Conservation (phyloP, 495 filamentous ascomycete species). For the Xylaria nigripes region DNA sequence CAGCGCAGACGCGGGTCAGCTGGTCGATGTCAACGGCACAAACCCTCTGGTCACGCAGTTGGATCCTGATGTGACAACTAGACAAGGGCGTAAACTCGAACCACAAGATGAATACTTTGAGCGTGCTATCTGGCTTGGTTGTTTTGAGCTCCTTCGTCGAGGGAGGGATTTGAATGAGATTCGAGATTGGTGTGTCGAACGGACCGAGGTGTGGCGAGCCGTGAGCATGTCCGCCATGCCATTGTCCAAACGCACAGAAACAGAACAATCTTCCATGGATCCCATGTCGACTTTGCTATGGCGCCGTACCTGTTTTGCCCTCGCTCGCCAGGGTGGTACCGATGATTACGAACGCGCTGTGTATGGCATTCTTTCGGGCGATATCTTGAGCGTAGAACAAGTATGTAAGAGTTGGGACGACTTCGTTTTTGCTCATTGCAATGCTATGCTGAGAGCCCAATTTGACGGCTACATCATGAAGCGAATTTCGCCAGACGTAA, state of each 20-base stretch:
- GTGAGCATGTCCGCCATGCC: constrained; percentile 53
- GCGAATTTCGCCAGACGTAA: constrained; percentile 36
- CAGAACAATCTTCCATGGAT: constrained; percentile 29
- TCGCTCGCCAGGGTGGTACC: constrained; percentile 58
- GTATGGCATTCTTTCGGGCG: constrained; percentile 79
- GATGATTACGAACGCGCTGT: constrained; percentile 80
- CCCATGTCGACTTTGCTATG: constrained; percentile 55
- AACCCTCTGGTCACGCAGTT: constrained; percentile 74
- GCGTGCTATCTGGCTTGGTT: constrained; percentile 75
- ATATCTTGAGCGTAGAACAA: constrained; percentile 63
- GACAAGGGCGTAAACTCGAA: constrained; percentile 66
- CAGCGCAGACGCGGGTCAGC: constrained; percentile 45
- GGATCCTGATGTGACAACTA: constrained; percentile 80
- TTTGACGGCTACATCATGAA: constrained; percentile 54
- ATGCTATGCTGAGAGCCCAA: constrained; percentile 62
- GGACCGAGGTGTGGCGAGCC: constrained; percentile 79
- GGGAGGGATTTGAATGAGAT: constrained; percentile 65
- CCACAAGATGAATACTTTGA: constrained; percentile 79
- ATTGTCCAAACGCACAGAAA: constrained; percentile 35
- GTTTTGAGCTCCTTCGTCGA: constrained; percentile 79
- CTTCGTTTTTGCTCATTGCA: constrained; percentile 83
- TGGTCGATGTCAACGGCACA: constrained; percentile 48
- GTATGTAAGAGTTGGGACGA: constrained; percentile 83
- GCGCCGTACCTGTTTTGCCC: constrained; percentile 72
- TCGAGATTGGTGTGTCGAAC: constrained; percentile 68